Conservation (phyloP, 2,329 filamentous ascomycete genomes). For the Lachnellula suecica region DNA sequence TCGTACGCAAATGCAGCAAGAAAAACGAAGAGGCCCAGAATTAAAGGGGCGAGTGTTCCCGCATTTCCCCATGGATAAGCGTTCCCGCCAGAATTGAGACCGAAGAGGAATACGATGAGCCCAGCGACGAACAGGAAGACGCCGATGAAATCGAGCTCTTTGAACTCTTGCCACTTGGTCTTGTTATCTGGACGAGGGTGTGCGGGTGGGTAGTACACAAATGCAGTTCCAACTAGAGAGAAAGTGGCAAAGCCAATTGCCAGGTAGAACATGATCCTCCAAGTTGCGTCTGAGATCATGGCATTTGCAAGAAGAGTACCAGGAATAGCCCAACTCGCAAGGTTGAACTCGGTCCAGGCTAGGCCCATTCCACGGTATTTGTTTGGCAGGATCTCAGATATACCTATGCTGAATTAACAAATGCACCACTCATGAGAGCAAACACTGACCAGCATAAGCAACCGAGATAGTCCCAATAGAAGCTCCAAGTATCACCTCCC, state of each 20-base stretch:
- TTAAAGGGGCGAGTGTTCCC: conserved; percentile 31
- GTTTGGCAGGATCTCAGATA: conserved; percentile 47
- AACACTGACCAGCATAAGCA: conserved; percentile 14
- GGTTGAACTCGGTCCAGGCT: conserved; percentile 33
- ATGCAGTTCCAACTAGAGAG: conserved; percentile 41
- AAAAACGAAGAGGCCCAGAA: conserved; percentile 17
- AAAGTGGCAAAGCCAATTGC: conserved; percentile 38
- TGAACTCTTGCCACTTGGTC: conserved; percentile 31
- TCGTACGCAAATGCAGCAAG: conserved; percentile 21
- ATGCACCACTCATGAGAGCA: neutral
- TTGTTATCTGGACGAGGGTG: conserved; percentile 33
- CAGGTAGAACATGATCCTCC: conserved; percentile 48
- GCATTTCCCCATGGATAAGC: conserved; percentile 42
- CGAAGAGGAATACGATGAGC: conserved; percentile 42
- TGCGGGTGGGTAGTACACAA: conserved; percentile 34
- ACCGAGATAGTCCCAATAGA: conserved; percentile 14
- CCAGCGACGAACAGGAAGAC: conserved; percentile 39
- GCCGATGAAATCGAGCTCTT: conserved; percentile 33
- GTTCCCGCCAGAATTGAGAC: conserved; percentile 41
- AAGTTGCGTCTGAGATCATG: conserved; percentile 38
- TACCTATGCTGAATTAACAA: conserved; percentile 35
- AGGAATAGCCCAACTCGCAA: conserved; percentile 25
- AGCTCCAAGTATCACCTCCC: conserved; percentile 37
- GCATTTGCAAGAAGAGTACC: conserved; percentile 33
- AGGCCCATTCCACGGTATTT: conserved; percentile 39